Percentiles rank a stretch among this genome's conserved stretches.
phyloP scores from a whole-genome alignment of 2,329 filamentous ascomycete genomes.

The Diaporthe vexans region DNA sequence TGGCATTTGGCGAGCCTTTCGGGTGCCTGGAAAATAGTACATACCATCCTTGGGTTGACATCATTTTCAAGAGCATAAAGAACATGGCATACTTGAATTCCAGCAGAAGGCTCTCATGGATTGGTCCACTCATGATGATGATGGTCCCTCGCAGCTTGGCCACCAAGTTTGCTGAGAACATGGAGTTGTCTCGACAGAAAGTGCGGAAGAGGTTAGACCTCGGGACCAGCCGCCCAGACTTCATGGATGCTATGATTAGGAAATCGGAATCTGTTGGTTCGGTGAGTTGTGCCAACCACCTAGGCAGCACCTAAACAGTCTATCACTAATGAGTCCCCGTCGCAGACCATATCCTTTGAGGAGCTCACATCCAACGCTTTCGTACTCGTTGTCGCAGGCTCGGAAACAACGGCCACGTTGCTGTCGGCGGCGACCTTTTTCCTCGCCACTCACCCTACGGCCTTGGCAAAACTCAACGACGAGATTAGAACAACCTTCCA shows the following conservation, averaged over 20 bases:
- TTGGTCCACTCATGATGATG: conserved; percentile 17
- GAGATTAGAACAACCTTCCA: conserved; percentile 51
- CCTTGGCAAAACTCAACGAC: conserved; percentile 44
- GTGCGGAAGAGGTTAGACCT: conserved; percentile 12
- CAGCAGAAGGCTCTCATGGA: conserved; percentile 8
- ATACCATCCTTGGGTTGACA: conserved; percentile 48
- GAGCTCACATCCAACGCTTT: conserved; percentile 47
- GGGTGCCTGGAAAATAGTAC: conserved; percentile 49
- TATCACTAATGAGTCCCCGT: conserved; percentile 1
- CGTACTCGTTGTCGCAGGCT: conserved; percentile 43
- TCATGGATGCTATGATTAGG: conserved; percentile 16
- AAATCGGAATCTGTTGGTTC: conserved; percentile 11
- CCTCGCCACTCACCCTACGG: conserved; percentile 29
- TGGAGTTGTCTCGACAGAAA: conserved; percentile 9
- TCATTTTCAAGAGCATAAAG: conserved; percentile 32
- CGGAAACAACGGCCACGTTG: conserved; percentile 47
- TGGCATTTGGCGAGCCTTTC: conserved; percentile 59
- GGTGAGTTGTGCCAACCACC: background rate
- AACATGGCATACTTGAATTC: conserved; percentile 36
- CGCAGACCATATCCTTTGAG: conserved; percentile 36
- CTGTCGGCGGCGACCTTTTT: conserved; percentile 39
- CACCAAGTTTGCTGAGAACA: conserved; percentile 17
- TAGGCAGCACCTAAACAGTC: background rate
- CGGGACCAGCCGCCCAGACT: conserved; percentile 23
- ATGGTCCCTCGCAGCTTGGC: conserved; percentile 10